These are phyloP conservation scores for Synura sp. DNA, from an alignment of 352 stramenopile species.

Conservation along the genomic window DNA sequence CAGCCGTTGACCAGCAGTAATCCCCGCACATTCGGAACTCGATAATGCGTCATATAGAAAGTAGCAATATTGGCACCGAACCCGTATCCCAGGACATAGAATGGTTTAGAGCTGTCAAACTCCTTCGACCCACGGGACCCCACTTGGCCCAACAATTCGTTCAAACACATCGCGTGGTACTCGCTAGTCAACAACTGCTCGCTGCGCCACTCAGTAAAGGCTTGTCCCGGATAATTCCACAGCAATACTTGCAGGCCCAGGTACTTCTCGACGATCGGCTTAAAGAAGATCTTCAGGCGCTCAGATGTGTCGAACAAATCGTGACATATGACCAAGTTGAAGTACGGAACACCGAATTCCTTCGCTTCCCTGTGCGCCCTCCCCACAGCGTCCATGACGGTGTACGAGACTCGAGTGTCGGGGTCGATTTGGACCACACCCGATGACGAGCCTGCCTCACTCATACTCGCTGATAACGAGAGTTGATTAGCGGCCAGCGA, in stretches of 20 bases:
- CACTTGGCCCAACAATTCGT: constrained; percentile 68
- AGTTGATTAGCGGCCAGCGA: constrained; percentile 43
- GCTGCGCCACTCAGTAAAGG: constrained; percentile 81
- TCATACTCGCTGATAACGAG: not conserved
- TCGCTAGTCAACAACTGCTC: constrained; percentile 83
- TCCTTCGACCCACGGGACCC: constrained; percentile 50
- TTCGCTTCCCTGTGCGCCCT: constrained; percentile 25
- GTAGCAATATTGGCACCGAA: constrained; percentile 80
- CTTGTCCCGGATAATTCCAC: constrained; percentile 93
- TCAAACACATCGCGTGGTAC: constrained; percentile 75
- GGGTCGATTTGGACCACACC: constrained; percentile 69
- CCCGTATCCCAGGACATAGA: constrained; percentile 82
- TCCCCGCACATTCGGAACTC: constrained; percentile 61
- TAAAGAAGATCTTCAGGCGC: constrained; percentile 83
- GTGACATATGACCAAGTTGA: constrained; percentile 89
- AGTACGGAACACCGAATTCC: constrained; percentile 60
- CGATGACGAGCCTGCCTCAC: not conserved
- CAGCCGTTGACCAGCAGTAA: constrained; percentile 82
- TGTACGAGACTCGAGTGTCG: constrained; percentile 82
- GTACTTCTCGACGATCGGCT: constrained; percentile 76
- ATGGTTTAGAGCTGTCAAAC: constrained; percentile 69
- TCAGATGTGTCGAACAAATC: constrained; percentile 93
- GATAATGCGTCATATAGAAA: constrained; percentile 62
- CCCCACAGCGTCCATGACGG: constrained; percentile 63
- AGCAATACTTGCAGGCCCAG: constrained; percentile 68